Evolutionary conservation across 495 filamentous ascomycete species (phyloP), one percentile per base, ranked within the genome.

Genomic region (Penicillium tannophilum): DNA sequence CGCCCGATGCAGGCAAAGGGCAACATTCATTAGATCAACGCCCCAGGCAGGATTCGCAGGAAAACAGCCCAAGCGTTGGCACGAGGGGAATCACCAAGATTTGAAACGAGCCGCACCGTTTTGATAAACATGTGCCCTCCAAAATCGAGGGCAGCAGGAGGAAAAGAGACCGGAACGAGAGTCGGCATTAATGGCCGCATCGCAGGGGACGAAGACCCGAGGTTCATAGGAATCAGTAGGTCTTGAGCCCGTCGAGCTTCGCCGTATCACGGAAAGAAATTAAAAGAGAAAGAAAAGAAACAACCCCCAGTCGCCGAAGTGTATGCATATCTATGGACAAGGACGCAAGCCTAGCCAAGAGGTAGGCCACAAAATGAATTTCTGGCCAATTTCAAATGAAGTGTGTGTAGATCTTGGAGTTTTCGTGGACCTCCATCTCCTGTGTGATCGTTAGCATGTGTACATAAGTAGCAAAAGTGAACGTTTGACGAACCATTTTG

Each of bases 351-450:
- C 61, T 67, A 42, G 48, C 36, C 51, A 31, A 26, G 45, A 28
- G 44, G 45, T 41, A 36, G 58, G 65, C 68, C 64, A 57, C 61
- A 60, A 58, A 56, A 63, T 60, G 52, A 43, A 72, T 70, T 66
- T 50, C 60, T 53, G 60, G 48, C 69, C 68, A 60, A 62, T 35
- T 30, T 78, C 65, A 99, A 79, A 99, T 97, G 84, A 98, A 99
- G 84, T 99, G 94, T 65, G 94, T 99, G 82, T 98, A 96, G 63
- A 97, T 90, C 76, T 98, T 98, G 55, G 95, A 98, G 72, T 88
- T 89, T 77, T 97, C 92, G 71, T 99, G 94, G 69, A 99, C 94
- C 80, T 98, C 94, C 94, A 99, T 99, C 77, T 99, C 94, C 95
- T 98, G 61, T 24, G 20, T n/a, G 33, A 14, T 67, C 70, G 62